phyloP scores from a whole-genome alignment of 768 basidiomycete species.

The Strobilomyces dryophilus region DNA sequence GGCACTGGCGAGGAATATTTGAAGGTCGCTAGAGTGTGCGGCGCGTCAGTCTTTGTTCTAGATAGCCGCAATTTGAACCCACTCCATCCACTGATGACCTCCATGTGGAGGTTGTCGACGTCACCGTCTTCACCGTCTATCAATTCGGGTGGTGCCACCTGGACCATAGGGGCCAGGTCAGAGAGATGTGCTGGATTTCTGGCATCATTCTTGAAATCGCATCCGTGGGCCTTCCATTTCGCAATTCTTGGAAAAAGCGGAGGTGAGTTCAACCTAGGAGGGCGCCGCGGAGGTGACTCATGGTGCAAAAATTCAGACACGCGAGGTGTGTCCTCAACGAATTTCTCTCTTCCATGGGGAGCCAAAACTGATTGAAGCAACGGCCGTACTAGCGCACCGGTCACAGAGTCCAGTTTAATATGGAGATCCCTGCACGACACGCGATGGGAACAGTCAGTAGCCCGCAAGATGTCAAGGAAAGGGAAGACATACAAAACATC shows the following conservation, averaged over 20 bases:
- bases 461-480: not conserved
- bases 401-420: conserved; percentile 27
- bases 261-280: conserved; percentile 32
- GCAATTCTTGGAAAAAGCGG: conserved; percentile 43
- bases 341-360: conserved; percentile 14
- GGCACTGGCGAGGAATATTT: conserved; percentile 42
- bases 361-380: conserved; percentile 27
- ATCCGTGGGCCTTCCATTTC: not conserved
- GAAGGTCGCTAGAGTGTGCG: conserved; percentile 23
- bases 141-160: conserved; percentile 20
- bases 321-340: conserved; percentile 10
- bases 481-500: conserved; percentile 38
- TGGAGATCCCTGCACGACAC: conserved; percentile 29
- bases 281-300: conserved; percentile 25
- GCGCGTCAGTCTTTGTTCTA: conserved; percentile 1
- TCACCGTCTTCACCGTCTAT: conserved; percentile 41
- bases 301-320: conserved; percentile 30
- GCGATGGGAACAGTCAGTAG: not conserved
- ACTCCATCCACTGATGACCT: conserved; percentile 66
- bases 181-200: conserved; percentile 16
- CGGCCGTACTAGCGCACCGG: conserved; percentile 18
- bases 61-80: conserved; percentile 21
- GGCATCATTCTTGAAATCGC: not conserved
- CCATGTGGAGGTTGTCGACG: conserved; percentile 47
- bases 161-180: conserved; percentile 28